Evolutionary conservation across 2,329 filamentous ascomycete genomes (phyloP).

Genomic region (Xylaria sp.): DNA sequence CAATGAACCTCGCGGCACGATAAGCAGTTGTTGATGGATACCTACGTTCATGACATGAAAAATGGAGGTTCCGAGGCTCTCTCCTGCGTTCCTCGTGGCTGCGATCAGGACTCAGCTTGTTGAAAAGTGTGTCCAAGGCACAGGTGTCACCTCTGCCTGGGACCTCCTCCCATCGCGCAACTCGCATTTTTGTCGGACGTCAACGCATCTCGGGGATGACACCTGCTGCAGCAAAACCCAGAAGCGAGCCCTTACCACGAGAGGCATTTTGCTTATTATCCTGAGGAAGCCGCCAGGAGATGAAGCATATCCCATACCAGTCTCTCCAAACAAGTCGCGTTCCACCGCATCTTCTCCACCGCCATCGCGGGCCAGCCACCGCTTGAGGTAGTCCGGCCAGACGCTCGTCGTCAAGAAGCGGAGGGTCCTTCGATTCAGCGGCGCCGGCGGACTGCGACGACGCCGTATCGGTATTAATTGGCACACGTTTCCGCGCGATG

Average conservation of each 20-base stretch:
- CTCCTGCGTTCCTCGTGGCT: no score
- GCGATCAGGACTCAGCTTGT: slow-evolving; percentile 18
- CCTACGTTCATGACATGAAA: slow-evolving; percentile 17
- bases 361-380: slow-evolving; percentile 40
- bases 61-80: slow-evolving; percentile 15
- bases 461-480: no score
- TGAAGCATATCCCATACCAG: slow-evolving; percentile 46
- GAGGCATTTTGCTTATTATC: slow-evolving; percentile 19
- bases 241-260: slow-evolving; percentile 11
- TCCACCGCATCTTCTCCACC: slow-evolving; percentile 49
- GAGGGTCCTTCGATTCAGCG: slow-evolving; percentile 42
- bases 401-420: slow-evolving; percentile 47
- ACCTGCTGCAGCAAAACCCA: slow-evolving; percentile 42
- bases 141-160: slow-evolving; percentile 44
- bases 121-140: slow-evolving; percentile 37
- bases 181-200: slow-evolving; percentile 35
- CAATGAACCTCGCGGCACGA: slow-evolving; percentile 21
- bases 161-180: slow-evolving; percentile 39
- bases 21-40: slow-evolving; percentile 22
- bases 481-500: slow-evolving; percentile 51
- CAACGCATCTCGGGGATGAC: slow-evolving; percentile 44
- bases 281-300: slow-evolving; percentile 36
- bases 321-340: slow-evolving; percentile 41
- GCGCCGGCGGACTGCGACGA: slow-evolving; percentile 54
- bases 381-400: slow-evolving; percentile 24